Conservation (phyloP, 1,284 basidiomycete genomes). For the Ceratobasidium sp. region DNA sequence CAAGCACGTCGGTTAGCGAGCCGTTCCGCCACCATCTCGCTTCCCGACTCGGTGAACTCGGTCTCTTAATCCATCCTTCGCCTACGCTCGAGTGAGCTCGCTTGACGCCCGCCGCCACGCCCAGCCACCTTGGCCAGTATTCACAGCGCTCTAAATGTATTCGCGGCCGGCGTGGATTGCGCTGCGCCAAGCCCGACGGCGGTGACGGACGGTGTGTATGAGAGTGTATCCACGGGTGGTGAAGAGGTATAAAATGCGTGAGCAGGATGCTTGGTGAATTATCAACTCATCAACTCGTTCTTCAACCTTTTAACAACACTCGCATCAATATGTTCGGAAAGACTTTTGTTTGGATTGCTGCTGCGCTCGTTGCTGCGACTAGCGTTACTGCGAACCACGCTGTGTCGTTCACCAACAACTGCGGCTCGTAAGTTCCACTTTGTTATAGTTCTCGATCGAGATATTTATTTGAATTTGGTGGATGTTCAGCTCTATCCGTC, state of each 20-base stretch:
- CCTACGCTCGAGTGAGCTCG: too few relatives aligned
- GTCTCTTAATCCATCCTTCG: too few relatives aligned
- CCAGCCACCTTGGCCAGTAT: too few relatives aligned
- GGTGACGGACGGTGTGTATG: not conserved
- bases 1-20: too few relatives aligned
- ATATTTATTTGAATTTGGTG: not conserved
- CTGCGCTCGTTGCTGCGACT: conserved; percentile 15
- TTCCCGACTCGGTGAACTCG: too few relatives aligned
- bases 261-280: not conserved
- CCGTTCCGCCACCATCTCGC: too few relatives aligned
- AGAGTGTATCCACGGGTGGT: not conserved
- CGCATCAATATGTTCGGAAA: conserved; percentile 19
- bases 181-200: not conserved
- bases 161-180: not conserved
- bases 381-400: conserved; percentile 12
- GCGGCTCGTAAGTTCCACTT: conserved; percentile 15
- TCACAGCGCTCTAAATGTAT: too few relatives aligned
- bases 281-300: conserved; percentile 1
- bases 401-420: conserved; percentile 36
- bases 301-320: not conserved
- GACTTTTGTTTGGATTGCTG: not conserved
- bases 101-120: too few relatives aligned
- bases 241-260: conserved; percentile 12
- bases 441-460: too few relatives aligned
- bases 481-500: conserved; percentile 1